Evolutionary conservation across 2,329 filamentous ascomycete genomes (phyloP).

Genomic region (Cryphonectria japonica): DNA sequence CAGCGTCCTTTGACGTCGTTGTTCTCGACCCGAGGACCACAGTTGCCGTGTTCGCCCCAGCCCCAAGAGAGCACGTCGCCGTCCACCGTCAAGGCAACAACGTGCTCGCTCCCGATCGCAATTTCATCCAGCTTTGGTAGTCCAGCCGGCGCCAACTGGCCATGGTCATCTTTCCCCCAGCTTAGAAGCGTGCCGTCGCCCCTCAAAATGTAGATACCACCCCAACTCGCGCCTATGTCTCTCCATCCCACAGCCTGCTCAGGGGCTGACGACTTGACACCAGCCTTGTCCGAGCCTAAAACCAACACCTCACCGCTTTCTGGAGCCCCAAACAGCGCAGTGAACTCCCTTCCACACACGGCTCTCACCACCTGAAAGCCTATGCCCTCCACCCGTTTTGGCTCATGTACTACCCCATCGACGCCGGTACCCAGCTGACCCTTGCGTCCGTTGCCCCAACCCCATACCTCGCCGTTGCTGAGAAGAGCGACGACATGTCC

Average conservation of each 20-base stretch:
- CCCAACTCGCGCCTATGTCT: conserved; percentile 79
- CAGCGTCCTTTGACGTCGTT: conserved; percentile 71
- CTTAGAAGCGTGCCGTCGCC: conserved; percentile 63
- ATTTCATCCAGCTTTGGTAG: conserved; percentile 65
- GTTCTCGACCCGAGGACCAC: conserved; percentile 68
- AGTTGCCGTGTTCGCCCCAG: conserved; percentile 98
- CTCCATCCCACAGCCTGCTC: conserved; percentile 59
- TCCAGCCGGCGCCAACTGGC: conserved; percentile 70
- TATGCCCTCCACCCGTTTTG: conserved; percentile 62
- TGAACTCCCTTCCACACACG: conserved; percentile 85
- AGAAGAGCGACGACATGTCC: conserved; percentile 77
- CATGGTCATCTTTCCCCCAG: conserved; percentile 87
- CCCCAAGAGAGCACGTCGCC: conserved; percentile 83
- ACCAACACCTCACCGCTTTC: conserved; percentile 64
- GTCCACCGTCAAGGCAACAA: conserved; percentile 68
- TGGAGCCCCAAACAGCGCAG: conserved; percentile 66
- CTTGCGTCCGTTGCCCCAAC: conserved; percentile 87
- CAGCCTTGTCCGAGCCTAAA: conserved; percentile 77
- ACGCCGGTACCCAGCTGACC: conserved; percentile 72
- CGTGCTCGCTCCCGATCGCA: conserved; percentile 89
- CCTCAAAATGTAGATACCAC: conserved; percentile 73
- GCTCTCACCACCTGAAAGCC: conserved; percentile 68
- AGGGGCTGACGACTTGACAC: conserved; percentile 62
- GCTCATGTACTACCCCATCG: conserved; percentile 57
- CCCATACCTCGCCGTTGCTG: conserved; percentile 76